A percentile compares a stretch with the other conserved stretches of the same genome.
Conservation (phyloP, 768 basidiomycete species). For the Coprinopsis cinerea region DNA sequence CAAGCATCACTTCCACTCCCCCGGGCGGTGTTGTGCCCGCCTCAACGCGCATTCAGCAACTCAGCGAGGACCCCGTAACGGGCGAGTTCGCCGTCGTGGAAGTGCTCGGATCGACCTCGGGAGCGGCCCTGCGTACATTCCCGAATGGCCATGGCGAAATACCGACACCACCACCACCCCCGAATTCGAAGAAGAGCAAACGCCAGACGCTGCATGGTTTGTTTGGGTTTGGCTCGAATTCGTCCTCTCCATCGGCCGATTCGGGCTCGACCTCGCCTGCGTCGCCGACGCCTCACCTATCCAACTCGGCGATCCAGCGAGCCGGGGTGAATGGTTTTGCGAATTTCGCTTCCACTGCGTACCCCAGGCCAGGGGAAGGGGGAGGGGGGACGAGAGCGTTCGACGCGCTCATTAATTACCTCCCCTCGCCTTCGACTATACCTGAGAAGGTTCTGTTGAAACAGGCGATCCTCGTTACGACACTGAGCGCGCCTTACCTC, state of each 20-base stretch:
- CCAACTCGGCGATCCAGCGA: neutral
- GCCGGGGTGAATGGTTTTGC: neutral
- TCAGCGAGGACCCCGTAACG: conserved; percentile 26
- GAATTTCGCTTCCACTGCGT: neutral
- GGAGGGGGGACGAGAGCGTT: conserved; percentile 23
- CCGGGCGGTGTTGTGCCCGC: neutral
- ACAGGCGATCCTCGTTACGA: conserved; percentile 38
- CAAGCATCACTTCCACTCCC: neutral
- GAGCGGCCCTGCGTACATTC: neutral
- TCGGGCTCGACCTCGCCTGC: too few relatives aligned
- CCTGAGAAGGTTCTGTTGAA: conserved; percentile 39
- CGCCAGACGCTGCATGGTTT: conserved; percentile 1
- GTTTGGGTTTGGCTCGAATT: conserved; percentile 1
- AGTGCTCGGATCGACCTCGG: conserved; percentile 12
- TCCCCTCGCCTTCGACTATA: conserved; percentile 24
- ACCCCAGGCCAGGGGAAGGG: neutral
- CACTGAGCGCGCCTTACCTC: conserved; percentile 18
- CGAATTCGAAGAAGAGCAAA: conserved; percentile 1
- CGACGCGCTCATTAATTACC: conserved; percentile 39
- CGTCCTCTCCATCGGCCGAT: conserved; percentile 3
- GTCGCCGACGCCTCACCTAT: neutral
- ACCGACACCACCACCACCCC: neutral
- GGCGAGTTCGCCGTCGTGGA: conserved; percentile 29
- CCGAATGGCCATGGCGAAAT: neutral
- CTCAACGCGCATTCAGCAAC: conserved; percentile 21